Conservation (phyloP, 192 early-diverging fungal species). For the Chytriomyces sp. region DNA sequence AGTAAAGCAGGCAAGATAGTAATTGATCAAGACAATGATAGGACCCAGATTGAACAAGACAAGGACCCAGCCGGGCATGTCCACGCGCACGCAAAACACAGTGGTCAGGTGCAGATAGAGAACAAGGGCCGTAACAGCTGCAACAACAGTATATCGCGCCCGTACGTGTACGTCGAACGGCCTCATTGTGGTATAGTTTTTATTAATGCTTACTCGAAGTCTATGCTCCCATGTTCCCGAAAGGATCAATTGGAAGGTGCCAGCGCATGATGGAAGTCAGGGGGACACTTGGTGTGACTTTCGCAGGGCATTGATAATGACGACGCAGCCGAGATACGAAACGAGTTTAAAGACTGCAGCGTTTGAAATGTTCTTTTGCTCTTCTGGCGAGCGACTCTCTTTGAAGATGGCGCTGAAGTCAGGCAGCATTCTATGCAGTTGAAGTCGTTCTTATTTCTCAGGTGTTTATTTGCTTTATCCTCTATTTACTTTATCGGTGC, state of each 20-base stretch:
- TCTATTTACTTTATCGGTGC: constrained; percentile 13
- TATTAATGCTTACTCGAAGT: neutral
- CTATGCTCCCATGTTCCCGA: neutral
- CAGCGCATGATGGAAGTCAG: neutral
- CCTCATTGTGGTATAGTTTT: neutral
- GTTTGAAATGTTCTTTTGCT: constrained; percentile 26
- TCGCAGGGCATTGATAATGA: constrained; percentile 21
- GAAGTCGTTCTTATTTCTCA: neutral
- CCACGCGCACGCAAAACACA: constrained; percentile 6
- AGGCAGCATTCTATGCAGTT: constrained; percentile 16
- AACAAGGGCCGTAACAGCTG: neutral
- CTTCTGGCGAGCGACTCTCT: constrained; percentile 30
- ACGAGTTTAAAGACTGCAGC: constrained; percentile 37
- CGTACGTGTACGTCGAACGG: neutral
- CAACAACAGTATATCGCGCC: neutral
- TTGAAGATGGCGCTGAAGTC: constrained; percentile 32
- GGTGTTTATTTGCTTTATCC: constrained; percentile 1
- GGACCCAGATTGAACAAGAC: neutral
- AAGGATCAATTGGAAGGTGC: neutral
- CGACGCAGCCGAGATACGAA: constrained; percentile 18
- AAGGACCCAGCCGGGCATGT: constrained; percentile 50
- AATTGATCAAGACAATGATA: constrained; percentile 8
- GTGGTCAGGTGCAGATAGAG: constrained; percentile 14
- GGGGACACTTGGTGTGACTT: neutral
- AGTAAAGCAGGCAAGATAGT: neutral